A percentile compares a stretch with the other conserved stretches of the same genome.
phyloP scores from a whole-genome alignment of 2,329 filamentous ascomycete species.

The Scytalidium lignicola region DNA sequence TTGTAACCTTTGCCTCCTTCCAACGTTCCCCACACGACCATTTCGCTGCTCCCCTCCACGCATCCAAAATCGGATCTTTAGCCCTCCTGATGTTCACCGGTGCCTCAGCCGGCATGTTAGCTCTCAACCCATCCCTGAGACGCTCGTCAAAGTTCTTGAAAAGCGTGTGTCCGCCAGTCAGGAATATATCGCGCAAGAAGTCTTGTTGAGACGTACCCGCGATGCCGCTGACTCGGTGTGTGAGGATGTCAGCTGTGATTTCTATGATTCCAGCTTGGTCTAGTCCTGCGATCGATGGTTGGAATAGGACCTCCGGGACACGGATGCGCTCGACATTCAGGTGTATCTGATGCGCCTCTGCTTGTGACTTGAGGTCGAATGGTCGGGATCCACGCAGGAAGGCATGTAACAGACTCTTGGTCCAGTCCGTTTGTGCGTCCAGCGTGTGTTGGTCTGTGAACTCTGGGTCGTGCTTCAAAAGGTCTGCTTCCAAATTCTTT shows the following conservation, averaged over 20 bases:
- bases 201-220: conserved; percentile 51
- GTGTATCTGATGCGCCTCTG: conserved; percentile 82
- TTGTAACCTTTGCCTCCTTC: conserved; percentile 63
- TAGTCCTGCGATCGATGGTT: conserved; percentile 83
- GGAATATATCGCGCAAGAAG: conserved; percentile 80
- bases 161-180: conserved; percentile 88
- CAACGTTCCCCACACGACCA: conserved; percentile 66
- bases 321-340: conserved; percentile 95
- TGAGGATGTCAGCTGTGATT: conserved; percentile 85
- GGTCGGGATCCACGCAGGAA: conserved; percentile 85
- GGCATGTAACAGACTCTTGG: conserved; percentile 81
- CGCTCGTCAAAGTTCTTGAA: conserved; percentile 85
- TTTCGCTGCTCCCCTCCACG: conserved; percentile 86
- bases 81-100: conserved; percentile 69
- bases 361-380: conserved; percentile 74
- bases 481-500: conserved; percentile 73
- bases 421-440: conserved; percentile 93
- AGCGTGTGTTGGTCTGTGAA: conserved; percentile 92
- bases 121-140: conserved; percentile 65
- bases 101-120: conserved; percentile 64
- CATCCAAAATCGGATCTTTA: conserved; percentile 72
- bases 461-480: conserved; percentile 78
- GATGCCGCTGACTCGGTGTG: conserved; percentile 64
- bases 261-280: conserved; percentile 93
- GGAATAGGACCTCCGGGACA: conserved; percentile 89